A percentile compares a stretch with the other conserved stretches of the same genome.
phyloP scores from a whole-genome alignment of 2,329 filamentous ascomycete species.

The Fusarium bulbicola region DNA sequence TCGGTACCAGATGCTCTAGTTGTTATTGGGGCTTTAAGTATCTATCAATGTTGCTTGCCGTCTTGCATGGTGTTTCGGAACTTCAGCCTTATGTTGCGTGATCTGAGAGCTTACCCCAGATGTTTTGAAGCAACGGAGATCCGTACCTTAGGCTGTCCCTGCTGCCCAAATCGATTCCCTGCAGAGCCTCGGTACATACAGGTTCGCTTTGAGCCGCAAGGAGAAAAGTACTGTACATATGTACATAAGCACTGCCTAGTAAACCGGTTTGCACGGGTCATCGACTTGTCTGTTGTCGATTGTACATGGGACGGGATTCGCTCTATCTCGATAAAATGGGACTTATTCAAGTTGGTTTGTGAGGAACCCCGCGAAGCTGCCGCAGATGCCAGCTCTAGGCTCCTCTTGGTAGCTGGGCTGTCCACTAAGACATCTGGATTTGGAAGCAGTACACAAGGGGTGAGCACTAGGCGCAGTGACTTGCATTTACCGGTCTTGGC shows the following conservation, averaged over 20 bases:
- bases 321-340: slow-evolving; percentile 24
- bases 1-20: not conserved
- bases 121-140: slow-evolving; percentile 23
- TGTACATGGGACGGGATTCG: slow-evolving; percentile 29
- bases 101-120: slow-evolving; percentile 25
- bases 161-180: not conserved
- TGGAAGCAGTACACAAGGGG: slow-evolving; percentile 18
- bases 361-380: slow-evolving; percentile 19
- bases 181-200: slow-evolving; percentile 1
- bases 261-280: slow-evolving; percentile 36
- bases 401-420: slow-evolving; percentile 5
- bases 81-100: slow-evolving; percentile 36
- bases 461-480: slow-evolving; percentile 31
- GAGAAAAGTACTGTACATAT: not conserved
- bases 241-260: not conserved
- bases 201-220: slow-evolving; percentile 4
- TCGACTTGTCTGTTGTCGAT: slow-evolving; percentile 24
- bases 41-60: slow-evolving; percentile 13
- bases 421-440: slow-evolving; percentile 17
- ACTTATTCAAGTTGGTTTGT: slow-evolving; percentile 14
- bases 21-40: slow-evolving; percentile 15
- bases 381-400: slow-evolving; percentile 12
- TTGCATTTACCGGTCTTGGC: slow-evolving; percentile 31
- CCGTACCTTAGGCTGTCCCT: slow-evolving; percentile 11
- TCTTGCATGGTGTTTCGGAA: slow-evolving; percentile 19